These are phyloP conservation scores for Avena sativa DNA, from an alignment of 176 grass and related monocot species.

Conservation along the genomic window DNA sequence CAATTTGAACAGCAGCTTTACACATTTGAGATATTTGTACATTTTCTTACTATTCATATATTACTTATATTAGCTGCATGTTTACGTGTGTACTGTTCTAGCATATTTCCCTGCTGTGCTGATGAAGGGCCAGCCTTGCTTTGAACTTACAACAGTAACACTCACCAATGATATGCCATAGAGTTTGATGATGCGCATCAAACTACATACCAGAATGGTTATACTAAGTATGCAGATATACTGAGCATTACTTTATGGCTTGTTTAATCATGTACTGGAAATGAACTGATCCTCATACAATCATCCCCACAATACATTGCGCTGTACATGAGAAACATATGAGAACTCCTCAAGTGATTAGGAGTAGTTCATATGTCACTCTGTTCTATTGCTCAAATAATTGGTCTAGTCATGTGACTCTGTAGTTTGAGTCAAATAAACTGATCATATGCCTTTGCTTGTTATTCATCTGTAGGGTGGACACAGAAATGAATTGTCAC, in stretches of 20 bases:
- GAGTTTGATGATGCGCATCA: constrained; percentile 2
- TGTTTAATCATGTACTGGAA: neutral
- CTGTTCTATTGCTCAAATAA: neutral
- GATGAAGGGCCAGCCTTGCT: neutral
- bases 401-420: constrained; percentile 14
- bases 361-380: neutral
- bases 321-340: constrained; percentile 25
- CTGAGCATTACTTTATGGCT: neutral
- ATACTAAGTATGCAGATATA: neutral
- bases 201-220: neutral
- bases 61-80: constrained; percentile 21
- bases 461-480: constrained; percentile 64
- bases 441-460: constrained; percentile 31
- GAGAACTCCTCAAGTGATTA: neutral
- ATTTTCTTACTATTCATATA: constrained; percentile 10
- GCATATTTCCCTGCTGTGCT: neutral
- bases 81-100: too few relatives aligned
- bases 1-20: neutral
- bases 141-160: neutral
- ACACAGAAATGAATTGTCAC: constrained; percentile 85
- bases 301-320: neutral
- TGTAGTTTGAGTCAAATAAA: constrained; percentile 13
- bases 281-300: neutral
- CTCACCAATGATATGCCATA: constrained; percentile 4
- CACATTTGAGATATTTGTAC: constrained; percentile 27